Evolutionary conservation across 805 yeast genomes (phyloP).

Genomic region (Diddensiella santjacobensis): DNA sequence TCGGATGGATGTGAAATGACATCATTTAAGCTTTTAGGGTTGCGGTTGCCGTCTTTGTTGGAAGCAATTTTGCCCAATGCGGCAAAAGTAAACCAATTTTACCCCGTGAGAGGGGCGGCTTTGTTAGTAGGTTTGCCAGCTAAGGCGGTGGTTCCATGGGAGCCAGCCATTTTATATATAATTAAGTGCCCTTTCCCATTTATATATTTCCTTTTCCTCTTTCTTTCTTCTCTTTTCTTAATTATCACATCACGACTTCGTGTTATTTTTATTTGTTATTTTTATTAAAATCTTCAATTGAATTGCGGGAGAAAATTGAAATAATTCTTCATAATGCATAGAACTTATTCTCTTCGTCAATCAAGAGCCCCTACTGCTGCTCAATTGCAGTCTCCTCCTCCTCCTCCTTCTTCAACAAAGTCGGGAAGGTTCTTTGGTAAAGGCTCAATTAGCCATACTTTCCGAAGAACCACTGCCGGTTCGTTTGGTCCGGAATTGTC

Average conservation of each 20-base stretch:
- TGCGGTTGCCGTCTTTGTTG: neutral
- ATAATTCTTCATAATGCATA: constrained; percentile 84
- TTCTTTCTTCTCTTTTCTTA: neutral
- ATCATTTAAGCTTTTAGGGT: too few species aligned
- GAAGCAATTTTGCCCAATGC: constrained; percentile 8
- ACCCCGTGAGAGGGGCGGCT: too few species aligned
- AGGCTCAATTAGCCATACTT: constrained; percentile 45
- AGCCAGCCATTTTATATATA: neutral
- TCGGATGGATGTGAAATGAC: too few species aligned
- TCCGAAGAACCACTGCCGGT: constrained; percentile 82
- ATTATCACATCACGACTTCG: neutral
- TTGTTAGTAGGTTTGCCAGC: too few species aligned
- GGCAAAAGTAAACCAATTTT: constrained; percentile 1
- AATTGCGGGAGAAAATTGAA: too few species aligned
- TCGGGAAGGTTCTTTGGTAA: constrained; percentile 82
- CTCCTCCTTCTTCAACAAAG: constrained; percentile 90
- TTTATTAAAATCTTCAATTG: too few species aligned
- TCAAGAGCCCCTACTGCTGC: constrained; percentile 96
- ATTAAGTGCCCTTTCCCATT: neutral
- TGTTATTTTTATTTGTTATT: neutral
- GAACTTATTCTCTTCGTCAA: constrained; percentile 96
- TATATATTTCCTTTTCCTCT: neutral
- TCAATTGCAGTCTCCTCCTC: constrained; percentile 89
- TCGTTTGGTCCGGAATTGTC: constrained; percentile 92
- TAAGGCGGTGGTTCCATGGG: too few species aligned